Conservation (phyloP, 805 yeast species). For the Saitoella complicata region DNA sequence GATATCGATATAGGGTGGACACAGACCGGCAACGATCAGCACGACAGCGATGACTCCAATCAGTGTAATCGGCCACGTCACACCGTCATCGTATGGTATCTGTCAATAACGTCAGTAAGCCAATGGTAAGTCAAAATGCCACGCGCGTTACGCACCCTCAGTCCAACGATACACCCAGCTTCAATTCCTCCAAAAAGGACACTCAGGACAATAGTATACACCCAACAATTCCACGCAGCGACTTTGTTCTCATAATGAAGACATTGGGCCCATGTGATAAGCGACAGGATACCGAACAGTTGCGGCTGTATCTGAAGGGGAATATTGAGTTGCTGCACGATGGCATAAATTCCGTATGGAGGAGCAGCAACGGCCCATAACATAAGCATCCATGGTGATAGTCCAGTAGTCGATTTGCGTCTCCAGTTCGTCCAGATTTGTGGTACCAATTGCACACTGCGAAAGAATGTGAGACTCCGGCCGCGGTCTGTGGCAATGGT, state of each 20-base stretch:
- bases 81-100: constrained; percentile 27
- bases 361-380: constrained; percentile 69
- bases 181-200: constrained; percentile 42
- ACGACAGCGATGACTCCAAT: constrained; percentile 72
- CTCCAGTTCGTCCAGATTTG: constrained; percentile 63
- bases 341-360: constrained; percentile 75
- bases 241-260: constrained; percentile 31
- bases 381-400: constrained; percentile 78
- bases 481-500: too few relatives aligned
- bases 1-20: constrained; percentile 82
- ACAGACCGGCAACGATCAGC: constrained; percentile 53
- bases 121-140: not conserved
- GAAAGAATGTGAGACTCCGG: too few relatives aligned
- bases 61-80: constrained; percentile 60
- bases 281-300: constrained; percentile 54
- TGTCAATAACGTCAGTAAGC: not conserved
- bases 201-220: constrained; percentile 25
- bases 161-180: constrained; percentile 53
- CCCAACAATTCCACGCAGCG: constrained; percentile 23
- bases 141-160: constrained; percentile 29
- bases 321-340: constrained; percentile 50
- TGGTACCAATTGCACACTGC: constrained; percentile 66
- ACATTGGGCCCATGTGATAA: constrained; percentile 51
- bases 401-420: constrained; percentile 66
- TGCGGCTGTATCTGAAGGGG: constrained; percentile 82